phyloP scores from a whole-genome alignment of 192 early-diverging fungal species.

The Coemansia sp. region DNA sequence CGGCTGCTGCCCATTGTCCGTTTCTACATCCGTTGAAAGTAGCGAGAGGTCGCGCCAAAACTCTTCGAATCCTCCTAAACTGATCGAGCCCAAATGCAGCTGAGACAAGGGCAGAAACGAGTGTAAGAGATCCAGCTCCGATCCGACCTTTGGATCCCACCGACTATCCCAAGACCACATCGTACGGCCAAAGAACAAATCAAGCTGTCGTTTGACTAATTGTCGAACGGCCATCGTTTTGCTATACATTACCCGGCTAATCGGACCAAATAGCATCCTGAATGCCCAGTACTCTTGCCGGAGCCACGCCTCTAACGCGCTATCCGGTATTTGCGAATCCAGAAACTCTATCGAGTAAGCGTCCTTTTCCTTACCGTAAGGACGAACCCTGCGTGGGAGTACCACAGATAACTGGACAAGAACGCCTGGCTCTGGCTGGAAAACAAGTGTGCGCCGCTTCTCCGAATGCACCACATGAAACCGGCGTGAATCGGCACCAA shows the following conservation, averaged over 20 bases:
- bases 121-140: slow-evolving; percentile 37
- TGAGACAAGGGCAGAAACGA: slow-evolving; percentile 33
- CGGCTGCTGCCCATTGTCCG: background rate
- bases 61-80: slow-evolving; percentile 48
- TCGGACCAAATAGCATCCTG: slow-evolving; percentile 27
- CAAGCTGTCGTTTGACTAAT: slow-evolving; percentile 35
- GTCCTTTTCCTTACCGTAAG: slow-evolving; percentile 43
- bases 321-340: slow-evolving; percentile 32
- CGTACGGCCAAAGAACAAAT: slow-evolving; percentile 41
- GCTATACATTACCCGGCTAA: slow-evolving; percentile 8
- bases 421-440: slow-evolving; percentile 38
- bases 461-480: slow-evolving; percentile 48
- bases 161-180: slow-evolving; percentile 38
- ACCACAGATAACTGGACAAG: slow-evolving; percentile 40
- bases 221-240: background rate
- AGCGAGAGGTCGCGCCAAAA: slow-evolving; percentile 37
- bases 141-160: slow-evolving; percentile 22
- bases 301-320: slow-evolving; percentile 35
- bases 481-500: slow-evolving; percentile 8
- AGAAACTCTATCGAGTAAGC: slow-evolving; percentile 49
- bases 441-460: slow-evolving; percentile 45
- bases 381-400: slow-evolving; percentile 33
- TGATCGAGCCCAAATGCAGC: slow-evolving; percentile 39
- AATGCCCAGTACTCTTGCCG: slow-evolving; percentile 39
- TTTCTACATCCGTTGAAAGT: background rate